phyloP scores from a whole-genome alignment of 2,329 filamentous ascomycete genomes.

The Daldinia eschscholtzii region DNA sequence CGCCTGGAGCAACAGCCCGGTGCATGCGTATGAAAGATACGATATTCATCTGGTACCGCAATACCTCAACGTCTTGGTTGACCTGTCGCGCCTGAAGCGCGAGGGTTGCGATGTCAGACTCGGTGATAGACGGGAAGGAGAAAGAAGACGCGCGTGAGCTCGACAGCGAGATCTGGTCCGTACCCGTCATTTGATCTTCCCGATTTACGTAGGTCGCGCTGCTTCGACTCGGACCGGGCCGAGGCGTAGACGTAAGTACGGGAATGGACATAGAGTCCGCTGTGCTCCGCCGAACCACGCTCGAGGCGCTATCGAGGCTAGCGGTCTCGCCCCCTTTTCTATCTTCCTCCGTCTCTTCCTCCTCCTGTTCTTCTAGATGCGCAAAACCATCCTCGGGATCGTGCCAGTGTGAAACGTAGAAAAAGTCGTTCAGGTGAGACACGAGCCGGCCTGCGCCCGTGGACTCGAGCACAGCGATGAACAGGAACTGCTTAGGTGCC shows the following conservation, averaged over 20 bases:
- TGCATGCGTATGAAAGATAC: conserved; percentile 89
- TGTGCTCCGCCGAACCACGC: conserved; percentile 51
- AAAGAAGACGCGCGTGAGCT: conserved; percentile 4
- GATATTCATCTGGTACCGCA: conserved; percentile 88
- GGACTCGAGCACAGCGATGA: conserved; percentile 75
- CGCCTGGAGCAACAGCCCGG: conserved; percentile 73
- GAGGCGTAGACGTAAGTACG: conserved; percentile 18
- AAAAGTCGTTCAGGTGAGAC: conserved; percentile 79
- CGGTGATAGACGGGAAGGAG: conserved; percentile 43
- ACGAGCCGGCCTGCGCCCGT: conserved; percentile 60
- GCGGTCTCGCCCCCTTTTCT: conserved; percentile 42
- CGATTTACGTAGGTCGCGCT: conserved; percentile 15
- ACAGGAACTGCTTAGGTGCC: conserved; percentile 82
- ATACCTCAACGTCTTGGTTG: conserved; percentile 79
- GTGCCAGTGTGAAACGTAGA: conserved; percentile 91
- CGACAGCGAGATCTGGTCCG: conserved; percentile 14
- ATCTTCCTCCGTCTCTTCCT: neutral
- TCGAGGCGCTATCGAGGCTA: conserved; percentile 32
- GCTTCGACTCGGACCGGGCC: conserved; percentile 23
- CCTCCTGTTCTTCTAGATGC: conserved; percentile 70
- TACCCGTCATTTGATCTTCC: neutral
- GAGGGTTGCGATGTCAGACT: conserved; percentile 69
- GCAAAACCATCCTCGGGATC: conserved; percentile 77
- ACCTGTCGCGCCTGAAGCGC: conserved; percentile 69
- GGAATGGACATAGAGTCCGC: conserved; percentile 7